phyloP scores from a whole-genome alignment of 2,329 filamentous ascomycete species.

The Fusarium aywerte region DNA sequence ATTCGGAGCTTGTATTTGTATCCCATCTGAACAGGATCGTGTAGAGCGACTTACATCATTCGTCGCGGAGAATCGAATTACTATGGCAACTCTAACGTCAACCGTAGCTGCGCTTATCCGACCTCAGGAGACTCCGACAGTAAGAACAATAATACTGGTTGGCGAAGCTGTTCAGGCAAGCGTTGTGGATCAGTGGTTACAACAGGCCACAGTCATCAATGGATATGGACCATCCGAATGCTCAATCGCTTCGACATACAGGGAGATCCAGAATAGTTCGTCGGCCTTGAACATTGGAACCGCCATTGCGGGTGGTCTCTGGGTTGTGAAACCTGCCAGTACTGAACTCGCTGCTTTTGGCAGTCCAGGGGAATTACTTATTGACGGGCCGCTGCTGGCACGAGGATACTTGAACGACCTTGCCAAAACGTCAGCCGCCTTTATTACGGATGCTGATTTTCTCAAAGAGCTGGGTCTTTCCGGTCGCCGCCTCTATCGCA shows the following conservation, averaged over 20 bases:
- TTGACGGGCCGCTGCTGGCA: constrained; percentile 1
- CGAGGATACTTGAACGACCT: constrained; percentile 4
- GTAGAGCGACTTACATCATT: background rate
- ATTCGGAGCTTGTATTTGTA: constrained; percentile 1
- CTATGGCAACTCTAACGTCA: background rate
- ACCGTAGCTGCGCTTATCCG: background rate
- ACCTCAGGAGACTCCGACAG: background rate
- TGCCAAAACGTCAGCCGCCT: background rate
- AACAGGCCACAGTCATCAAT: background rate
- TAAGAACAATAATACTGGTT: constrained; percentile 1
- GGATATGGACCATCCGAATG: constrained; percentile 8
- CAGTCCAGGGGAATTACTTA: constrained; percentile 1
- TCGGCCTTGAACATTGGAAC: constrained; percentile 3
- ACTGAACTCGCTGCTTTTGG: constrained; percentile 2
- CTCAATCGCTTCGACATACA: constrained; percentile 2
- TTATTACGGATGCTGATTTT: background rate
- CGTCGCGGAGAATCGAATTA: background rate
- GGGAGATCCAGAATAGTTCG: background rate
- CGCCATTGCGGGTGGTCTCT: constrained; percentile 4
- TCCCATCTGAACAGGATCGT: constrained; percentile 1
- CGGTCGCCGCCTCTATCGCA: background rate
- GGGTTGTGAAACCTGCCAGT: constrained; percentile 4
- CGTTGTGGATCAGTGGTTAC: constrained; percentile 3
- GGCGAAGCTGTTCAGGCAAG: constrained; percentile 7
- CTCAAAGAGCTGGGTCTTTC: background rate